These are phyloP conservation scores for Parietaria judaica DNA, from an alignment of 306 rosid species.

Conservation along the genomic window DNA sequence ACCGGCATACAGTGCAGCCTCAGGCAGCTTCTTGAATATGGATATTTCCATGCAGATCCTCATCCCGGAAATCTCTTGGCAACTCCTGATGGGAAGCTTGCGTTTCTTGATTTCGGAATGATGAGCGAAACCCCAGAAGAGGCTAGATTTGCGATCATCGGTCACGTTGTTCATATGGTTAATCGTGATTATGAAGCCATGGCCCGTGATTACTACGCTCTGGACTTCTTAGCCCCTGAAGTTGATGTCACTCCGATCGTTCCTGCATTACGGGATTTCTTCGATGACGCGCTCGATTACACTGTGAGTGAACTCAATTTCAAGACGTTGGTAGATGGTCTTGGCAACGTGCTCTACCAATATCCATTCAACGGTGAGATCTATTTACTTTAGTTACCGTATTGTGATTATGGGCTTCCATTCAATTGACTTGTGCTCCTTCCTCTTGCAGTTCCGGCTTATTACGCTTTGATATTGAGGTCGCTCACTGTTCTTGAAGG, in stretches of 20 bases:
- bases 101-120: slow-evolving; percentile 97
- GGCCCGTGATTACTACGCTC: slow-evolving; percentile 91
- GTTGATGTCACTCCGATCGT: slow-evolving; percentile 86
- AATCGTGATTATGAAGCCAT: slow-evolving; percentile 96
- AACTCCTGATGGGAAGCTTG: slow-evolving; percentile 92
- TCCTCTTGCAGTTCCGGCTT: slow-evolving; percentile 75
- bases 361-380: slow-evolving; percentile 89
- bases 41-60: slow-evolving; percentile 98
- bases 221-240: slow-evolving; percentile 72
- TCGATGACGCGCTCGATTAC: slow-evolving; percentile 78
- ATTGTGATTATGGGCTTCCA: slow-evolving; percentile 11
- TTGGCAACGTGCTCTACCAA: slow-evolving; percentile 81
- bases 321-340: slow-evolving; percentile 88
- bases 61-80: slow-evolving; percentile 99
- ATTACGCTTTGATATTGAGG: slow-evolving; percentile 88
- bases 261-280: slow-evolving; percentile 74
- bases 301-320: slow-evolving; percentile 92
- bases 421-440: slow-evolving; percentile 2
- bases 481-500: slow-evolving; percentile 95
- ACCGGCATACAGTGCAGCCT: slow-evolving; percentile 92
- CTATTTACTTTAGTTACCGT: slow-evolving; percentile 9
- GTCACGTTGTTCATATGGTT: slow-evolving; percentile 96
- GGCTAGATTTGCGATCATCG: slow-evolving; percentile 81
- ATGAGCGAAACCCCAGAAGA: slow-evolving; percentile 98
- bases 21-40: slow-evolving; percentile 86